Conservation (phyloP, 2,329 filamentous ascomycete species). For the Colletotrichum gloeosporioides region DNA sequence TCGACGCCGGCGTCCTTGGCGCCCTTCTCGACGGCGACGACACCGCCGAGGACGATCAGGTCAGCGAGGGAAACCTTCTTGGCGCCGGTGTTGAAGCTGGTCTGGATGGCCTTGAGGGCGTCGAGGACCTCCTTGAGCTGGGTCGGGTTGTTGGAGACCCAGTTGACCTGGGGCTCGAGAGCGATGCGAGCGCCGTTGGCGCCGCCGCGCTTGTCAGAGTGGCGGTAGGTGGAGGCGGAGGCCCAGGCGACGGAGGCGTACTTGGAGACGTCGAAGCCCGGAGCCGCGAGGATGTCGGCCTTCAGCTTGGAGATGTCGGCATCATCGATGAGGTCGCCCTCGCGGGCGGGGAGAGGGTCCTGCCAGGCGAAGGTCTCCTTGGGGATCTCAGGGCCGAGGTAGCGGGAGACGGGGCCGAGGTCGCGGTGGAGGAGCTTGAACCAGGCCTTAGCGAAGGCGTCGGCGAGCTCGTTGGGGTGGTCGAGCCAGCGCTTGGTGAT, state of each 20-base stretch:
- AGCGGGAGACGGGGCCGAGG: constrained; percentile 73
- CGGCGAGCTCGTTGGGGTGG: constrained; percentile 70
- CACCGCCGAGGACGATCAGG: constrained; percentile 77
- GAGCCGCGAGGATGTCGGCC: constrained; percentile 65
- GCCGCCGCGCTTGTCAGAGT: constrained; percentile 81
- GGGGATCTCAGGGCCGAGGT: constrained; percentile 77
- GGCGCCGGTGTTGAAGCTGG: constrained; percentile 64
- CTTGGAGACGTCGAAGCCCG: constrained; percentile 65
- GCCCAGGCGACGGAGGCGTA: constrained; percentile 73
- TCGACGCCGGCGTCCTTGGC: constrained; percentile 52
- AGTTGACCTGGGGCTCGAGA: constrained; percentile 73
- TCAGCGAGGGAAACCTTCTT: constrained; percentile 83
- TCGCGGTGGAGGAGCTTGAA: constrained; percentile 86
- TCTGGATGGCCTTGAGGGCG: constrained; percentile 68
- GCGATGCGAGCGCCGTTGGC: constrained; percentile 82
- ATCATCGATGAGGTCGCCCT: constrained; percentile 65
- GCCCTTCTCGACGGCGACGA: constrained; percentile 75
- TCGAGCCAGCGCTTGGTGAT: constrained; percentile 74
- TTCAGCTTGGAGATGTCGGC: constrained; percentile 70
- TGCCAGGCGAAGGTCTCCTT: constrained; percentile 76
- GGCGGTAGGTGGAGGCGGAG: constrained; percentile 74
- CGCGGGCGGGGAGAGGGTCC: constrained; percentile 68
- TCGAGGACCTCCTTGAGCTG: constrained; percentile 67
- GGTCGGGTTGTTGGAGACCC: constrained; percentile 76
- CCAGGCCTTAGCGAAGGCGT: constrained; percentile 77